phyloP scores from a whole-genome alignment of 306 rosid genomes.

The Psophocarpus tetragonolobus region DNA sequence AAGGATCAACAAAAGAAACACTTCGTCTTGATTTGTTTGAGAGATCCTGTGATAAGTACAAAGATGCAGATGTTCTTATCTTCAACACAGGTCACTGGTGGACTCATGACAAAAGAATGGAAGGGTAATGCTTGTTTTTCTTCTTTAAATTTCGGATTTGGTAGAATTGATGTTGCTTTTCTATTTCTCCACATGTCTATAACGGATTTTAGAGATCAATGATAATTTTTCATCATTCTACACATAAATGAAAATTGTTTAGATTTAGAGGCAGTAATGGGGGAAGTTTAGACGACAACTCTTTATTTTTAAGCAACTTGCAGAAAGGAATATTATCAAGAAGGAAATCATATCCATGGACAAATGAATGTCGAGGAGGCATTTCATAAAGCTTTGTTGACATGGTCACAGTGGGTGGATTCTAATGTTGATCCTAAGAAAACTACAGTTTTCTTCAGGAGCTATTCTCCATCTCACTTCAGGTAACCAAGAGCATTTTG shows the following conservation, averaged over 20 bases:
- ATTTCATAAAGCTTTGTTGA: constrained; percentile 73
- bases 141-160: neutral
- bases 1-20: constrained; percentile 74
- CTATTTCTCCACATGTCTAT: neutral
- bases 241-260: neutral
- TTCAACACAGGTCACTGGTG: constrained; percentile 99
- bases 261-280: neutral
- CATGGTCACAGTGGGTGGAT: constrained; percentile 93
- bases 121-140: constrained; percentile 52
- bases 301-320: constrained; percentile 23
- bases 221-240: neutral
- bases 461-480: constrained; percentile 90
- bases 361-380: constrained; percentile 81
- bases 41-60: constrained; percentile 59
- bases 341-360: constrained; percentile 79
- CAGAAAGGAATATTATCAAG: constrained; percentile 96
- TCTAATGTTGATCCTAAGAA: constrained; percentile 61
- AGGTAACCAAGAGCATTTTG: constrained; percentile 54
- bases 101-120: constrained; percentile 84
- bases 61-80: constrained; percentile 77
- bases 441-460: constrained; percentile 77
- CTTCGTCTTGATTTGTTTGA: constrained; percentile 90
- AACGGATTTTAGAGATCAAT: neutral
- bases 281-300: constrained; percentile 16
- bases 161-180: constrained; percentile 26